Evolutionary conservation across 371 early-diverging fungal genomes (phyloP).

Genomic region (Coemansia sp.): DNA sequence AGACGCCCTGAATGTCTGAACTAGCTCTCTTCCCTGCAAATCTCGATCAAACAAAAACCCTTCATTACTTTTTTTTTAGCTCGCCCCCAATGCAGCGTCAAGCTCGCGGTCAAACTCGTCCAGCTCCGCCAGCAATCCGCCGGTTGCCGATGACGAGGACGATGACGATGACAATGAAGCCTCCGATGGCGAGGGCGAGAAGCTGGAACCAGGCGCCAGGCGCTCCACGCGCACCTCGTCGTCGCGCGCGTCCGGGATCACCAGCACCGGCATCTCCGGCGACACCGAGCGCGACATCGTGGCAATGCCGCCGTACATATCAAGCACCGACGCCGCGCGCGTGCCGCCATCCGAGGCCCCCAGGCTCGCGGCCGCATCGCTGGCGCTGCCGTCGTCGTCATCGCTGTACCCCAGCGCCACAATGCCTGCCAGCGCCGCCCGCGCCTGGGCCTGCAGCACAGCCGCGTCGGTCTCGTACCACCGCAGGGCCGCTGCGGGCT

Average conservation of each 20-base stretch:
- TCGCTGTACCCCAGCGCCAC: conserved; percentile 14
- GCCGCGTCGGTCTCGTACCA: conserved; percentile 40
- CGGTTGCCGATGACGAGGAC: neutral
- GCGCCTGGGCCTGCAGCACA: conserved; percentile 13
- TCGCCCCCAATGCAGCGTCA: conserved; percentile 23
- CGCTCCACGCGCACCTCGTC: conserved; percentile 6
- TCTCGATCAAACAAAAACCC: no score
- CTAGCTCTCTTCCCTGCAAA: no score
- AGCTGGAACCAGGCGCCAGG: neutral
- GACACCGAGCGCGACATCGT: conserved; percentile 19
- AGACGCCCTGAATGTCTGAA: no score
- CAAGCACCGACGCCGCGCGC: neutral
- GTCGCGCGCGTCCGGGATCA: conserved; percentile 9
- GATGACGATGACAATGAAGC: neutral
- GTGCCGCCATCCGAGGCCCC: no score
- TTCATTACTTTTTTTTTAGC: neutral
- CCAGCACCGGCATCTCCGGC: conserved; percentile 44
- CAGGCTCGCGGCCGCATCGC: neutral
- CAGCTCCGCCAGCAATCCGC: conserved; percentile 38
- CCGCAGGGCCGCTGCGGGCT: neutral
- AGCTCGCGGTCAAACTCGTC: conserved; percentile 46
- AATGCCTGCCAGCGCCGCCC: conserved; percentile 18
- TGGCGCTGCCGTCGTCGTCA: no score
- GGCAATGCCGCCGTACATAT: neutral
- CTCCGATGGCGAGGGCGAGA: no score